Evolutionary conservation across 805 yeast genomes (phyloP).

Genomic region (Wickerhamomyces bovis): DNA sequence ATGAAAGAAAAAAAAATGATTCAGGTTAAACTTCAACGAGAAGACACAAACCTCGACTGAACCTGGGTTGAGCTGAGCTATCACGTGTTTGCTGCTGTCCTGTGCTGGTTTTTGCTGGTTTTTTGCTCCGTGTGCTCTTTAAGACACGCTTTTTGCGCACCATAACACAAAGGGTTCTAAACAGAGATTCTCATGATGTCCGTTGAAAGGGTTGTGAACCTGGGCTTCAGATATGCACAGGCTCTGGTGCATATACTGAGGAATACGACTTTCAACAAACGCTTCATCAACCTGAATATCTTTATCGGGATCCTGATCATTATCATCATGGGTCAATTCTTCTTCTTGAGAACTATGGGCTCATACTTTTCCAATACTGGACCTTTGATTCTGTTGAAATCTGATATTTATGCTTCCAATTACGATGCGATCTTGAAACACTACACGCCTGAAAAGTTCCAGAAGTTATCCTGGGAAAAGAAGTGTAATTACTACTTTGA

Average conservation of each 20-base stretch:
- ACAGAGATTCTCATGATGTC: too few relatives aligned
- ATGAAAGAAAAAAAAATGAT: too few relatives aligned
- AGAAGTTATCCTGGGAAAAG: conserved; percentile 5
- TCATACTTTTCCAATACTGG: neutral
- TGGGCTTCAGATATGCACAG: conserved; percentile 6
- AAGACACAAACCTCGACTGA: too few relatives aligned
- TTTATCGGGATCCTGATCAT: conserved; percentile 10
- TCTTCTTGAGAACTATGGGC: conserved; percentile 1
- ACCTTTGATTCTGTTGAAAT: conserved; percentile 11
- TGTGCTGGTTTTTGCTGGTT: too few relatives aligned
- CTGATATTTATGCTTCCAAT: conserved; percentile 14
- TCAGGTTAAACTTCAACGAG: too few relatives aligned
- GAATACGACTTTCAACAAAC: conserved; percentile 12
- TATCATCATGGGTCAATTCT: conserved; percentile 12
- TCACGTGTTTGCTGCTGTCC: too few relatives aligned
- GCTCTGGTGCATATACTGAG: neutral
- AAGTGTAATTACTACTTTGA: conserved; percentile 18
- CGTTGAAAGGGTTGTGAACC: neutral
- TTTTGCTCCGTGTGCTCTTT: too few relatives aligned
- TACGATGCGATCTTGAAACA: conserved; percentile 10
- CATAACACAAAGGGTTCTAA: too few relatives aligned
- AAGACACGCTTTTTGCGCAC: too few relatives aligned
- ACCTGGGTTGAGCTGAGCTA: too few relatives aligned
- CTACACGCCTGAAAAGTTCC: conserved; percentile 1
- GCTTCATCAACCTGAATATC: conserved; percentile 17